Percentiles rank a stretch among this genome's conserved stretches.
Evolutionary conservation across 495 filamentous ascomycete species (phyloP).

Genomic region (Achaetomiella virescens): DNA sequence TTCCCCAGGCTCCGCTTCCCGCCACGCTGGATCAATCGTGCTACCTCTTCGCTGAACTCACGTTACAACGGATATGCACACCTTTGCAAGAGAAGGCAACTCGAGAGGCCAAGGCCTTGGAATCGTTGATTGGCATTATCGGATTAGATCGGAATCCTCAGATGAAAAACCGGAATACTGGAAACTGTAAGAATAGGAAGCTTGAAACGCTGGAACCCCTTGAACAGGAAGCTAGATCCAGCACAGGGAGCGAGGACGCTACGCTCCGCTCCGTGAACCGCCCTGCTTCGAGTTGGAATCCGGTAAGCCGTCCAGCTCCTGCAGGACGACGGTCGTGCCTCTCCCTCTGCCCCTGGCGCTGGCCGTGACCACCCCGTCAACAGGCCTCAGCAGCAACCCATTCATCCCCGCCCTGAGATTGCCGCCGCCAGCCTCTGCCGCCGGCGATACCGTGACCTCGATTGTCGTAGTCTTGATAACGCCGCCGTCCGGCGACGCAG

Average conservation of each 20-base stretch:
- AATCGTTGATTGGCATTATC: no score
- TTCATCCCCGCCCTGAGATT: not conserved
- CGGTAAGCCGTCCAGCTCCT: constrained; percentile 48
- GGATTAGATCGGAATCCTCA: no score
- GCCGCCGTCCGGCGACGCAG: not conserved
- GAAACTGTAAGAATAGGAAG: no score
- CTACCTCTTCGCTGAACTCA: no score
- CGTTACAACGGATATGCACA: no score
- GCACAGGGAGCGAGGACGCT: not conserved
- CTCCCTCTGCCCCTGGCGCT: constrained; percentile 29
- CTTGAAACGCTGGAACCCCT: no score
- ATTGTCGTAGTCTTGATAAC: constrained; percentile 30
- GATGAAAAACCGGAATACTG: no score
- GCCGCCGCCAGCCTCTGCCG: not conserved
- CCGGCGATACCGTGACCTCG: constrained; percentile 18
- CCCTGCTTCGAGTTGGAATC: not conserved
- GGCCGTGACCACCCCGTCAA: constrained; percentile 17
- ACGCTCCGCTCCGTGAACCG: not conserved
- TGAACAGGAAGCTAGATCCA: not conserved
- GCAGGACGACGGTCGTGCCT: constrained; percentile 45
- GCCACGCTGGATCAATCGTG: no score
- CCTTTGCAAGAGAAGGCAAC: no score
- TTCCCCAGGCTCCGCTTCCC: no score
- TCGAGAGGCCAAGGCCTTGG: no score
- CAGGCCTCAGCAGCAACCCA: constrained; percentile 1